Base-by-base conservation (phyloP, 1,284 basidiomycete genomes). In the Peniophora sp. region DNA sequence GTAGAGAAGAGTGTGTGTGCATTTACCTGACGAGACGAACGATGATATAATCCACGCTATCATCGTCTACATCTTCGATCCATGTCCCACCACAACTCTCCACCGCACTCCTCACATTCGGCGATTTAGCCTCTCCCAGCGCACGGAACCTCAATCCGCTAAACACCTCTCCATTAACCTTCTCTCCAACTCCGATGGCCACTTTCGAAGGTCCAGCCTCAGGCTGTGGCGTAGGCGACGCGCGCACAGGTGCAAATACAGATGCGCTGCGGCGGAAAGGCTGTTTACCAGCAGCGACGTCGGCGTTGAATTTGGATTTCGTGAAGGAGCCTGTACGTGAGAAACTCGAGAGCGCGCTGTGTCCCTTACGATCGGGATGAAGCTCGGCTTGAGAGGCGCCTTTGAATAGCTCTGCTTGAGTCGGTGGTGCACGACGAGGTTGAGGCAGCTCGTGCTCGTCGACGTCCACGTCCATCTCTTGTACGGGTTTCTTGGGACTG, bases 1-100 rank as follows among this genome's bases (percentile, higher is more conserved):
- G 22, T 36, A 49, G 23, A 47, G 22, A 12, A 32, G 54, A 23
- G 44, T 32, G 55, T 65, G 45, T n/a, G n/a, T n/a, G n/a, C n/a
- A n/a, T n/a, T n/a, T 45, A 88, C 86, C 85, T 86, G 51, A 81
- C 78, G 17, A 91, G 66, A 51, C 88, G 69, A 6, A 89, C 84
- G 49, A 90, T 65, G 49, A 87, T 72, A 56, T 78, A 85, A 63
- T 83, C 78, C 1, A 78, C 76, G 23, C 74, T 67, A 14, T 75
- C 74, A 16, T 76, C 73, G 6, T 71, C 56, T 14, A 41, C 51
- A 11, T 72, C 72, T 2, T 58, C 57, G 3, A 77, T 65, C 60
- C 78, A 67, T 3, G 55, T 56, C 2, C 83, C 87, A 0, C 83
- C 83, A 47, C 72, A 70, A 16, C 71, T 66, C 58, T 82, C 75